A percentile compares a stretch with the other conserved stretches of the same genome.
Evolutionary conservation across 257 asterid genomes (phyloP).

Genomic region (Capsicum pubescens): DNA sequence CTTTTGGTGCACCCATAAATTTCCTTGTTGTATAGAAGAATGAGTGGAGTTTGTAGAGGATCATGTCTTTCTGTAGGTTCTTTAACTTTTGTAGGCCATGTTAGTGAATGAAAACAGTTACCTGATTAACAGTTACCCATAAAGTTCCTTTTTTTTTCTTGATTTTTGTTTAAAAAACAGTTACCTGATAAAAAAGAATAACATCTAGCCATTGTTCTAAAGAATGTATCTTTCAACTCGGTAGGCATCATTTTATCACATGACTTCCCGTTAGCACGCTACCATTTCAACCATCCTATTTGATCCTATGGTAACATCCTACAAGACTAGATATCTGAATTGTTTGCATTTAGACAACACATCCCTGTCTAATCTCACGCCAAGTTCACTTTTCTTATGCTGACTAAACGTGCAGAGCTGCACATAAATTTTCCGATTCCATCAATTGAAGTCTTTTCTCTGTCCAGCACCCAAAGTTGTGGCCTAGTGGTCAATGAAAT

Average conservation of each 20-base stretch:
- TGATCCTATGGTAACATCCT: neutral
- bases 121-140: neutral
- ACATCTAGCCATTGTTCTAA: neutral
- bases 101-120: neutral
- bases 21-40: constrained; percentile 11
- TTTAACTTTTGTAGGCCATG: neutral
- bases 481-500: too few species aligned
- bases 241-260: neutral
- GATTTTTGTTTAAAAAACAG: too few species aligned
- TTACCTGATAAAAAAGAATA: neutral
- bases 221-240: neutral
- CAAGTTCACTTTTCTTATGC: neutral
- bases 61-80: neutral
- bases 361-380: neutral
- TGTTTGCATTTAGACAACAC: neutral
- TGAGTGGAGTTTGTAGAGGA: neutral
- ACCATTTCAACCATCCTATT: constrained; percentile 3
- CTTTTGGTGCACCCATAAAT: neutral
- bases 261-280: neutral
- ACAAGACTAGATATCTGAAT: constrained; percentile 4
- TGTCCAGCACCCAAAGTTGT: neutral
- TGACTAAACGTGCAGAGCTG: neutral
- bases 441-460: neutral
- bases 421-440: neutral
- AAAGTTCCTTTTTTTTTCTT: too few species aligned